Base-by-base conservation (phyloP, 164 flowering plant genomes). In the Umbilicus rupestris region DNA sequence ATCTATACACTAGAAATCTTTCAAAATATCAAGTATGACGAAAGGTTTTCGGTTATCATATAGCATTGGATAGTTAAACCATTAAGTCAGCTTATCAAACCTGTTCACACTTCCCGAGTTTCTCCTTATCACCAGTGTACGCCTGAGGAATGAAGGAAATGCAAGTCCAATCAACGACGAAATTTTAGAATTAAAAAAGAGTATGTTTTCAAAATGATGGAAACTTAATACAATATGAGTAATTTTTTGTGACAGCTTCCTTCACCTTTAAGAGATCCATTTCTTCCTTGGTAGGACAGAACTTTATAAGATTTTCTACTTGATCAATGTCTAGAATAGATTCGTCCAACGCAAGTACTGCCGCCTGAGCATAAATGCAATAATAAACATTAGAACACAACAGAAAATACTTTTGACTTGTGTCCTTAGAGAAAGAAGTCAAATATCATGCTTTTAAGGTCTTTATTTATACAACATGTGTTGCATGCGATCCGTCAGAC, bases 201-300 rank as follows among this genome's bases (percentile, higher is more conserved):
- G n/a, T 9, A 65, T 15, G 26, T n/a, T 7, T 5, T 19, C 9
- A 52, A 24, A n/a, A 24, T 24, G 24, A 52, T 52, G 10, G 58
- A 24, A 2, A 55, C 14, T 3, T 41, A 14, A 14, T 7, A 14
- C 12, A 41, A 41, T 41, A 41, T 26, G 17, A 1, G 19, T 55
- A 28, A 26, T 12, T 55, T 28, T 26, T 55, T 24, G 37, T 35
- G 2, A 5, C 17, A 3, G 60, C 5, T 29, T 71, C 67, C 19
- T 55, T 73, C 69, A 91, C 98, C 97, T 87, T 94, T 9, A 94
- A 84, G 75, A 83, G 90, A 72, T 94, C 98, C 97, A 94, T 94
- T 76, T 94, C 98, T 73, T 89, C 98, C 75, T 94, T 94, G 29
- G 97, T 87, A 35, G 98, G 98, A 78, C 98, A 89, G 69, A 87